Percentiles rank a stretch among this genome's conserved stretches.
phyloP scores from a whole-genome alignment of 179 eudicot genomes.

The Actinidia chinensis region DNA sequence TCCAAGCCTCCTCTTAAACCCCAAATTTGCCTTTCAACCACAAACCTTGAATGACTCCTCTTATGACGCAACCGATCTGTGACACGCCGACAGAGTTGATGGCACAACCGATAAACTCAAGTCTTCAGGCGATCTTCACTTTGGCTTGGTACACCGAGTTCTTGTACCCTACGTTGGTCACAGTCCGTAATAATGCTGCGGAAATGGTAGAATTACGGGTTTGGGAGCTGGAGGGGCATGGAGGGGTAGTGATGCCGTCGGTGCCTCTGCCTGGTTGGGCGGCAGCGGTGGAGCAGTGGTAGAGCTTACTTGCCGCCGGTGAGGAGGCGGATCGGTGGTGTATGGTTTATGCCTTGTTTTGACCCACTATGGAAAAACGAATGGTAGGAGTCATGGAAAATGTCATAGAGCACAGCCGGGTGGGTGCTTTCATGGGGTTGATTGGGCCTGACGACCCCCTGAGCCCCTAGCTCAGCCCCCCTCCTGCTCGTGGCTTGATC shows the following conservation, averaged over 20 bases:
- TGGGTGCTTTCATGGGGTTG: no score
- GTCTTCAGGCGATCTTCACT: slow-evolving; percentile 36
- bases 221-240: slow-evolving; percentile 47
- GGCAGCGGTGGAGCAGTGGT: slow-evolving; percentile 46
- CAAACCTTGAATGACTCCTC: slow-evolving; percentile 48
- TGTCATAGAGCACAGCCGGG: no score
- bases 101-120: slow-evolving; percentile 49
- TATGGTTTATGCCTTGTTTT: no score
- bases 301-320: slow-evolving; percentile 31
- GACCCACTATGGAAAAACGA: no score
- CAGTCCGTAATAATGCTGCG: slow-evolving; percentile 45
- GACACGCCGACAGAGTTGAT: slow-evolving; percentile 33
- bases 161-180: slow-evolving; percentile 54
- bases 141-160: slow-evolving; percentile 41
- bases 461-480: no score
- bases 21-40: slow-evolving; percentile 42
- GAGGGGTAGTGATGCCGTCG: slow-evolving; percentile 89
- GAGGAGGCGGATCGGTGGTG: slow-evolving; percentile 38
- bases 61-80: slow-evolving; percentile 32
- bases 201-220: slow-evolving; percentile 25
- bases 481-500: no score
- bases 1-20: slow-evolving; percentile 9
- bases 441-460: no score
- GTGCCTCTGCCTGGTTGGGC: slow-evolving; percentile 39
- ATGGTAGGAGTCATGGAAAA: no score